Conservation (phyloP, 2,329 filamentous ascomycete species). For the Pseudocercospora fijiensis region DNA sequence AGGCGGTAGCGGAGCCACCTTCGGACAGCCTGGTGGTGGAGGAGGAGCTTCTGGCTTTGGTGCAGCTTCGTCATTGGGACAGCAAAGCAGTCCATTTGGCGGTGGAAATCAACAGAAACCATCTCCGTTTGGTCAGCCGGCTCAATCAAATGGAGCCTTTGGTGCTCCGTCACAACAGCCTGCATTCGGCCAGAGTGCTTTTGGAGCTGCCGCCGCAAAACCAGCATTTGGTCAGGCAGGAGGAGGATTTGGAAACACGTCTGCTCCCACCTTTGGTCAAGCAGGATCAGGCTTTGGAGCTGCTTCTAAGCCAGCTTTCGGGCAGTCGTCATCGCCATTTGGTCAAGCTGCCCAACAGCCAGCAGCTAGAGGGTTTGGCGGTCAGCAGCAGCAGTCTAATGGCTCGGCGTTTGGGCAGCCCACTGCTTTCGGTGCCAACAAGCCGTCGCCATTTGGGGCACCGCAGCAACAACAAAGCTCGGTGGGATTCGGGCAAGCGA, state of each 20-base stretch:
- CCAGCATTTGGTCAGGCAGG: slow-evolving; percentile 7
- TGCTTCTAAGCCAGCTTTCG: slow-evolving; percentile 6
- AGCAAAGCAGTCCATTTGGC: slow-evolving; percentile 25
- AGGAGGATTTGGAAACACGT: slow-evolving; percentile 13
- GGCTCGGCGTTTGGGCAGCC: slow-evolving; percentile 22
- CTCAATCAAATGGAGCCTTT: slow-evolving; percentile 2
- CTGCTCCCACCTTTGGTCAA: slow-evolving; percentile 12
- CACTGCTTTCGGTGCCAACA: slow-evolving; percentile 30
- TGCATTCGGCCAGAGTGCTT: slow-evolving; percentile 9
- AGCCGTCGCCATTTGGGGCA: slow-evolving; percentile 44
- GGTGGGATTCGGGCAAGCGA: not conserved
- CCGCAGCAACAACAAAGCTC: slow-evolving; percentile 28
- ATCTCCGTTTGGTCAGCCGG: slow-evolving; percentile 13
- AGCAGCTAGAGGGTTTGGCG: slow-evolving; percentile 7
- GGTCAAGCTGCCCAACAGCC: not conserved
- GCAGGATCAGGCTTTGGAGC: slow-evolving; percentile 8
- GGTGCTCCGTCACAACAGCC: slow-evolving; percentile 19
- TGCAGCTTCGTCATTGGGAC: slow-evolving; percentile 25
- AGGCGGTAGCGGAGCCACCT: slow-evolving; percentile 34
- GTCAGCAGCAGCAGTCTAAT: slow-evolving; percentile 11
- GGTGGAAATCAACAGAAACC: slow-evolving; percentile 12
- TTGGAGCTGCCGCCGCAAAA: slow-evolving; percentile 19
- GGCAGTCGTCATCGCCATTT: slow-evolving; percentile 1
- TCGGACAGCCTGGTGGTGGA: slow-evolving; percentile 10
- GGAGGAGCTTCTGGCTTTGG: slow-evolving; percentile 23